phyloP scores from a whole-genome alignment of 257 asterid species.

The Ophiorrhiza pumila region DNA sequence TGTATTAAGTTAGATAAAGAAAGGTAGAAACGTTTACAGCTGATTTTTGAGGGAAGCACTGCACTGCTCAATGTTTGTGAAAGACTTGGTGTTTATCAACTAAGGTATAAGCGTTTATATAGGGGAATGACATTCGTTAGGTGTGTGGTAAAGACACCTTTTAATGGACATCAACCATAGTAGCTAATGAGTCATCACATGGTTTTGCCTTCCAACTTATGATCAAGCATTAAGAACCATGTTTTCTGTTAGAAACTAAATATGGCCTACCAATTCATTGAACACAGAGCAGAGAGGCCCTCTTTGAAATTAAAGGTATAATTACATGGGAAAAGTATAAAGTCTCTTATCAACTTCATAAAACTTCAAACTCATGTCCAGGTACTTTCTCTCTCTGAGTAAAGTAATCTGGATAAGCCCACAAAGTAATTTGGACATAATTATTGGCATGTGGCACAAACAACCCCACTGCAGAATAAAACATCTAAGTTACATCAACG shows the following conservation, averaged over 20 bases:
- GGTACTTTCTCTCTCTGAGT: too few species aligned
- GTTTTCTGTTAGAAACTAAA: background rate
- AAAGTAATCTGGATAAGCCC: too few species aligned
- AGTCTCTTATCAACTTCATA: background rate
- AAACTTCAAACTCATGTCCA: background rate
- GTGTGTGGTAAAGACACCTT: background rate
- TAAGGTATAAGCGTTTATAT: background rate
- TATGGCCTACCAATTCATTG: slow-evolving; percentile 6
- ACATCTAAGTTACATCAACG: too few species aligned
- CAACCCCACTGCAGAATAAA: too few species aligned
- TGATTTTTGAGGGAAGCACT: too few species aligned
- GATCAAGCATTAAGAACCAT: slow-evolving; percentile 4
- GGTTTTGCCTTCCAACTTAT: background rate
- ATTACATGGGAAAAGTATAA: too few species aligned
- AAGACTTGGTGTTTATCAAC: background rate
- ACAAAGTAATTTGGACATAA: too few species aligned
- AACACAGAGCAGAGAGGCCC: slow-evolving; percentile 5
- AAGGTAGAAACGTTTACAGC: background rate
- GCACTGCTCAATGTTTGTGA: background rate
- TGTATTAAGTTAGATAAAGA: background rate
- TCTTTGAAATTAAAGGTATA: background rate
- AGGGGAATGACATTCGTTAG: background rate
- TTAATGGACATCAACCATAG: background rate
- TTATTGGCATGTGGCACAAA: too few species aligned
- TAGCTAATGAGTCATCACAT: slow-evolving; percentile 9